Base-by-base conservation (phyloP, 2,329 filamentous ascomycete genomes). In the Penicillium sp. region DNA sequence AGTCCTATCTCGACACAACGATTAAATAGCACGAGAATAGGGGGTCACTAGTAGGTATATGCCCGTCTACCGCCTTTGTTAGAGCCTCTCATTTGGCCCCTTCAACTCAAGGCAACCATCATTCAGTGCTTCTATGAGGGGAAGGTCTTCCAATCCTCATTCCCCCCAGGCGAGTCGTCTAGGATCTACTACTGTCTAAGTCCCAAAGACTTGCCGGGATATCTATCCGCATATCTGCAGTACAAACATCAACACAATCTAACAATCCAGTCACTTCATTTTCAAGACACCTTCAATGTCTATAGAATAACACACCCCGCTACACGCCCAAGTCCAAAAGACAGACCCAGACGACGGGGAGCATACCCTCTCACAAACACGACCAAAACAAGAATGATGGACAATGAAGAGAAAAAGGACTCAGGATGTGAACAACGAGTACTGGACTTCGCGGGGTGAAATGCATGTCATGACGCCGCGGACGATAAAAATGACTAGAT, bases 401-500 rank as follows among this genome's bases (percentile, higher is more conserved):
- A 26, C 56, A 59, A 17, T 2, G 13, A 38, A 22, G n/a, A 28
- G 28, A 37, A 2, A 19, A 35, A 44, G 22, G n/a, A 5, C 40
- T 24, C 3, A 24, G 5, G 15, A 53, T n/a, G 35, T 4, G 49
- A n/a, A 35, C 5, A n/a, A 8, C 9, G 28, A 33, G 8, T 10
- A 15, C 13, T 12, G 17, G n/a, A 51, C 3, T 51, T 51, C n/a
- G 30, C 47, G 10, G 47, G 17, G 19, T 33, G 15, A 45, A 33
- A 60, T 42, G 42, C 5, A 56, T 50, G n/a, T 33, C 49, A 30
- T 44, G 50, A 47, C 40, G 51, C 45, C 56, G 22, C 49, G 28
- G 13, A 51, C 26, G 8, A 49, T 38, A 33, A 62, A 24, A 44
- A 62, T 51, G 38, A 24, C 44, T 42, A 56, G n/a, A 38, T 50